Evolutionary conservation across 2,329 filamentous ascomycete genomes (phyloP), one percentile per base, ranked within the genome.

Genomic region (Hypoxylon sp.): DNA sequence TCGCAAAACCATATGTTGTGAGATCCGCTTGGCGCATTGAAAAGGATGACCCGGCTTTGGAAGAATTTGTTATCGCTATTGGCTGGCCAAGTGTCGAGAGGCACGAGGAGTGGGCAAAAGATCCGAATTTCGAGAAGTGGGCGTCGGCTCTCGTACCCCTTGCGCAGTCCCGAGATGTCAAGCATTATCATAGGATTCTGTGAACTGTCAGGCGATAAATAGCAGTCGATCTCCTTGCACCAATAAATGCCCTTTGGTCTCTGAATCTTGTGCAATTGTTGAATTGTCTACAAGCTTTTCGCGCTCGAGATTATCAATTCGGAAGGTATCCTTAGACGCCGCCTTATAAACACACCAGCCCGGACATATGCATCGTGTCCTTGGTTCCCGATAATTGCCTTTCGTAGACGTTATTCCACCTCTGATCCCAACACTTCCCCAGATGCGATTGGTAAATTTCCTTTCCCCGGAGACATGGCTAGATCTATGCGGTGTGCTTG

Each of bases 261-360:
- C 50, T 31, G 39, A 62, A 69, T 68, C 65, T 74, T 70, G 64
- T 73, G 73, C 70, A 75, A 75, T 73, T 71, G 71, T 73, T 72
- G 73, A 73, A 76, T 75, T 73, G 72, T 75, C 75, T 69, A 75
- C 74, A 76, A 74, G 75, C 67, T 68, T 74, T 71, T 68, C 72
- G 72, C 73, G 75, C 77, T 75, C 75, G 76, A 71, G 74, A 75
- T 75, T 73, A 74, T 76, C 77, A 84, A 84, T 84, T 83, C 82
- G 81, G 63, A 84, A 84, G 82, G 81, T 84, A 83, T 84, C 82
- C 84, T 82, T 81, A 84, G 84, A 87, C 85, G 85, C 85, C 85
- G 80, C 80, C 80, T 83, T 78, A 80, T 84, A 81, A 75, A 75
- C 74, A 70, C 71, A 72, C 74, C 75, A 76, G 74, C 72, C 74